Evolutionary conservation across 495 filamentous ascomycete genomes (phyloP), one percentile per base, ranked within the genome.

Genomic region (Penicillium dipodomyicola): DNA sequence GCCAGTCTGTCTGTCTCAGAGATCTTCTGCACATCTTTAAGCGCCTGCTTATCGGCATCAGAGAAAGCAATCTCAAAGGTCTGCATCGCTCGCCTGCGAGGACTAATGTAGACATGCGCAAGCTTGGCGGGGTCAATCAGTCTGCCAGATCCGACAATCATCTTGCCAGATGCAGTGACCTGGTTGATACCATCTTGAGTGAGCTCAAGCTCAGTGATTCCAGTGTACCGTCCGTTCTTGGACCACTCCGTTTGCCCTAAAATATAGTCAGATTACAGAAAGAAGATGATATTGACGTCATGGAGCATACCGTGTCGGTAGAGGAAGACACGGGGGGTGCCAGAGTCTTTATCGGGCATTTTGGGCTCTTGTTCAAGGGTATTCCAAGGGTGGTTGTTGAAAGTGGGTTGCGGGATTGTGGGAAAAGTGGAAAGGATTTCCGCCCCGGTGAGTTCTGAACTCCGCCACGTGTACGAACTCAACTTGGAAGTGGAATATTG

Each of bases 191-290:
- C 92, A 59, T 85, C 82, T 17, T 79, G 68, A 1, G 91, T 96
- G 23, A 96, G 82, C 0, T 87, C 83, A 42, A 96, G 82, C 57
- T 96, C 92, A n/a, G 86, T 88, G 12, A 71, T 80, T 44, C 91
- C 89, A 0, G 92, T 96, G 73, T 93, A 92, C 9, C 86, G 85
- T 58, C 91, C 92, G 62, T 84, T 88, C 54, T 92, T 79, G 2
- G 90, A 89, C 92, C 92, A 96, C 72, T 91, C 88, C 3, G 92
- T 96, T 68, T 96, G 88, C 62, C 85, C 76, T 79, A 51, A 10
- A 30, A 19, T 14, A 7, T 37, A 19, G 42, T 55, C 40, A 55
- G 61, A n/a, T 39, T 23, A 19, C 0, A 1, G 32, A 14, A 5
- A 15, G 4, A n/a, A 9, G n/a, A 30, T 33, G n/a, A 30, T 35